Base-by-base conservation (phyloP, 2,329 filamentous ascomycete species). In the Monilinia fructicola region DNA sequence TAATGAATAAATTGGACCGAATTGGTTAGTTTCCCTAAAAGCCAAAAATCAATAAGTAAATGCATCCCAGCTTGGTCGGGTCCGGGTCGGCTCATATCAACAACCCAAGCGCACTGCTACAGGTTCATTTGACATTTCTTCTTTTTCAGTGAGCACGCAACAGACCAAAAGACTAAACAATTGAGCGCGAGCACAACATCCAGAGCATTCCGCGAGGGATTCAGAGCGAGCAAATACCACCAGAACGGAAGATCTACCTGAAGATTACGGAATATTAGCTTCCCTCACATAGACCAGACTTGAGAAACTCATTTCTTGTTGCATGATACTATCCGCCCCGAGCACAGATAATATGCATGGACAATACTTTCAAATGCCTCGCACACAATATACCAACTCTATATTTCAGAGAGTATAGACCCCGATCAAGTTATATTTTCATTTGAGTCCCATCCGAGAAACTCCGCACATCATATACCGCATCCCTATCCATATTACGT, bases 211-310 rank as follows among this genome's bases (percentile, higher is more conserved):
- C n/a, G n/a, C n/a, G n/a, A n/a, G n/a, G n/a, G n/a, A n/a, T n/a
- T n/a, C n/a, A n/a, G n/a, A n/a, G n/a, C 44, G 58, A 60, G 3
- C 28, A 38, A 21, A 44, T 50, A 60, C 50, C 58, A 40, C 58
- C 44, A 50, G 58, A 60, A 40, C 58, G 16, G 58, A 60, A 50
- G 23, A 60, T 18, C 11, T 50, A 18, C 28, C 58, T 21, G 58
- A 50, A 50, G 58, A 60, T 42, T 38, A 16, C 44, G 14, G 44
- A 50, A 26, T 60, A 60, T 50, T 50, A 60, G 31, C 21, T 60
- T 52, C 48, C 23, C 26, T 50, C 42, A 60, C 21, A 46, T 28
- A 14, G 56, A 50, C 12, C 42, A 21, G 38, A 14, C 21, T 50
- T 23, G 21, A n/a, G n/a, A 10, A 50, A n/a, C n/a, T n/a, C n/a